These are phyloP conservation scores for Ophiostoma montium DNA, from an alignment of 2,329 filamentous ascomycete genomes.

Conservation along the genomic window DNA sequence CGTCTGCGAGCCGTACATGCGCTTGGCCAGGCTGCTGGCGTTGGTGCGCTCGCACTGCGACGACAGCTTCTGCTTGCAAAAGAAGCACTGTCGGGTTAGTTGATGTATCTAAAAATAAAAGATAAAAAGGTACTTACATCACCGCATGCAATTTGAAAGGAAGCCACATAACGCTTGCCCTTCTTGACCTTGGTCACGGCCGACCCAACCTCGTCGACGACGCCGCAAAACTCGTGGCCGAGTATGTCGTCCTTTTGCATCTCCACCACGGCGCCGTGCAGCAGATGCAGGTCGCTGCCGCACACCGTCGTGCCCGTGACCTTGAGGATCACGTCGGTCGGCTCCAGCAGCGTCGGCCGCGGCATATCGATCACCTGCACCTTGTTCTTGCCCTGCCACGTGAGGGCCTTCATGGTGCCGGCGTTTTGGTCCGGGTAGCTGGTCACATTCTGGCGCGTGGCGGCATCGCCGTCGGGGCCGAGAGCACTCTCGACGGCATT, in stretches of 20 bases:
- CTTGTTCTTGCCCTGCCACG: conserved; percentile 70
- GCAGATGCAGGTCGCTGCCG: conserved; percentile 44
- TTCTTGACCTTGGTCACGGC: conserved; percentile 37
- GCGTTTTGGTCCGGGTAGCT: conserved; percentile 39
- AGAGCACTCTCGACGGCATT: neutral
- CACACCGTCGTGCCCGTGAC: conserved; percentile 52
- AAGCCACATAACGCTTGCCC: conserved; percentile 63
- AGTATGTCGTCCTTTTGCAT: conserved; percentile 52
- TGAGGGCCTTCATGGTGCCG: conserved; percentile 65
- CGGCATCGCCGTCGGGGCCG: conserved; percentile 1
- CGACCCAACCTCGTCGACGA: conserved; percentile 41
- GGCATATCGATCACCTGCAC: conserved; percentile 59
- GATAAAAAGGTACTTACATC: conserved; percentile 15
- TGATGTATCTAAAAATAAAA: neutral
- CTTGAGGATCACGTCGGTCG: conserved; percentile 64
- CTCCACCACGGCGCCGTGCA: conserved; percentile 41
- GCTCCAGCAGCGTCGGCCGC: conserved; percentile 59
- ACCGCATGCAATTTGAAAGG: conserved; percentile 69
- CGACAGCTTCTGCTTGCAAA: conserved; percentile 63
- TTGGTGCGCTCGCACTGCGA: conserved; percentile 74
- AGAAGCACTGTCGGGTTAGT: conserved; percentile 42
- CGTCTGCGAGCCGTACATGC: conserved; percentile 67
- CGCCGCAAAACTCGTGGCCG: conserved; percentile 46
- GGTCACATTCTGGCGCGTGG: conserved; percentile 55
- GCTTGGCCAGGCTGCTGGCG: conserved; percentile 54